Evolutionary conservation across 1,284 basidiomycete genomes (phyloP), one percentile per base, ranked within the genome.

Genomic region (Ceraceosorus bombacis): DNA sequence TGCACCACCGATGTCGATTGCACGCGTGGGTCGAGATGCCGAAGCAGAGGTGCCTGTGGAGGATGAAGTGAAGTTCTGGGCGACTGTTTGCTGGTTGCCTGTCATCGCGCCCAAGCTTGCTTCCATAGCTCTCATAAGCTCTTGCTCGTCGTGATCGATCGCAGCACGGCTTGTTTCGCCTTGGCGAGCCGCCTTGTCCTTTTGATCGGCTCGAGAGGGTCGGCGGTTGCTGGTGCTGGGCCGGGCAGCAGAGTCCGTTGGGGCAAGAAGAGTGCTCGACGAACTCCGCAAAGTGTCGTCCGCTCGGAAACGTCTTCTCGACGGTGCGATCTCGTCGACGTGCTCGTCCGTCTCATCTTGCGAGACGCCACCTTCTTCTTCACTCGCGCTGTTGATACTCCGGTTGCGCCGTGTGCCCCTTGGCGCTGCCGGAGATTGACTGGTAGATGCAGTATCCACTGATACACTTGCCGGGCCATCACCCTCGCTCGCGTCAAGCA

Each of bases 251-350:
- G 10, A 10, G 9, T 10, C 43, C 9, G 9, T 10, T 15, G 43
- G 43, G 10, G 43, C 10, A 10, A 46, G 43, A 10, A 46, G 43
- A 27, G 27, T 27, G 27, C 27, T 27, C 27, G 27, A 27, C 27
- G 27, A 27, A 27, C 27, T 27, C 27, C 27, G 27, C 27, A 27
- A 27, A 27, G 27, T 27, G 27, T 27, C 27, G 27, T 27, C 27
- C 27, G 27, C 27, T 10, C 43, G 1, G 15, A 37, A 39, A 10
- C 61, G 61, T 5, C 57, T 41, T 5, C 63, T 52, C 5, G 15
- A 36, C 0, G 71, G 71, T 4, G 71, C 71, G 36, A 73, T 72
- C 2, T 66, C 65, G 50, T 73, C 71, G n/a, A 73, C 63, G 53
- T 73, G 67, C 27, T 59, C 69, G 55, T 73, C 71, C 3, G 68